These are phyloP conservation scores for Boletus sp. DNA, from an alignment of 768 basidiomycete genomes.

Conservation along the genomic window DNA sequence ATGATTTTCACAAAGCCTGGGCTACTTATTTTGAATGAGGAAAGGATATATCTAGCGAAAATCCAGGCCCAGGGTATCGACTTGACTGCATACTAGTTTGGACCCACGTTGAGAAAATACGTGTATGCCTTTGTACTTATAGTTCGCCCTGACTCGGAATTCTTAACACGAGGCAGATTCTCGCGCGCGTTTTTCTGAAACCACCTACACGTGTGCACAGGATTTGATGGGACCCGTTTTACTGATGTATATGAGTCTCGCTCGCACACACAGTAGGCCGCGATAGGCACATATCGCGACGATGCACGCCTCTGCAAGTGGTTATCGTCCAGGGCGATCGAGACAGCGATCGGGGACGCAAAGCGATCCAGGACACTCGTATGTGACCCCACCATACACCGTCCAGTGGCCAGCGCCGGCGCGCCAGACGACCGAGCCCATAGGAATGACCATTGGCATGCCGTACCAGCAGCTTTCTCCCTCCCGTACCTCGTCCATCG, in stretches of 20 bases:
- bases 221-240: neutral
- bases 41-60: conserved; percentile 37
- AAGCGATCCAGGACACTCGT: conserved; percentile 25
- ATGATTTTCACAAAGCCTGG: conserved; percentile 40
- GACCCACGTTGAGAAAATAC: neutral
- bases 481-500: conserved; percentile 24
- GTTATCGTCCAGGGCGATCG: conserved; percentile 11
- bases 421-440: conserved; percentile 21
- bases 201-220: conserved; percentile 5
- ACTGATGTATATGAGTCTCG: neutral
- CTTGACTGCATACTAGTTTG: conserved; percentile 7
- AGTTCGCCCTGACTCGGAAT: neutral
- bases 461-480: conserved; percentile 6
- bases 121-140: neutral
- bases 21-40: conserved; percentile 40
- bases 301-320: conserved; percentile 14
- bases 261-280: neutral
- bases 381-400: conserved; percentile 22
- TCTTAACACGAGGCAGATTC: neutral
- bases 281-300: neutral
- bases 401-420: conserved; percentile 25
- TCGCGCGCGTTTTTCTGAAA: neutral
- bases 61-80: conserved; percentile 32
- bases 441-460: neutral
- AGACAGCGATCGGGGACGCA: conserved; percentile 11